These are phyloP conservation scores for Xanthoconium separans DNA, from an alignment of 1,284 basidiomycete genomes.

Conservation along the genomic window DNA sequence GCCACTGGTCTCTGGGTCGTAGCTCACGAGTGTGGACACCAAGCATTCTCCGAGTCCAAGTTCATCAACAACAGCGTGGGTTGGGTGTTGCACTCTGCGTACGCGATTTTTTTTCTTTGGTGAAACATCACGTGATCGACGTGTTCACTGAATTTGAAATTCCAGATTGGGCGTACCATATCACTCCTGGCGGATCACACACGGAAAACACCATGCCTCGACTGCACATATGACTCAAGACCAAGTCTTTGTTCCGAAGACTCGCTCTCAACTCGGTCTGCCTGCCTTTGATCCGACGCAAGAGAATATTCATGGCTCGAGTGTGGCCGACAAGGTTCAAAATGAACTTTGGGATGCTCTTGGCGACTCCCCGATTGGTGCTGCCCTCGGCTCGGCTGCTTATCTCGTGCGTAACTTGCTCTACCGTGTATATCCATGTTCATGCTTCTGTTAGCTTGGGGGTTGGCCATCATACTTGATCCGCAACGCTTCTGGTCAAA, in stretches of 20 bases:
- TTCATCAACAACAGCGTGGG: conserved; percentile 91
- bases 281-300: conserved; percentile 63
- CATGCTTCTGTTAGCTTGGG: conserved; percentile 47
- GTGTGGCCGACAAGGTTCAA: conserved; percentile 72
- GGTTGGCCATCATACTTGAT: conserved; percentile 91
- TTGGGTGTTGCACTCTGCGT: conserved; percentile 93
- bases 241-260: conserved; percentile 94
- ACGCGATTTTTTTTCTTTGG: conserved; percentile 33
- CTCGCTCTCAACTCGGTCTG: conserved; percentile 72
- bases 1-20: conserved; percentile 95
- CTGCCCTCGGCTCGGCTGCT: conserved; percentile 61
- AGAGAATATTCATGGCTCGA: conserved; percentile 69
- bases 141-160: conserved; percentile 30
- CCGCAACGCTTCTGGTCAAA: conserved; percentile 87
- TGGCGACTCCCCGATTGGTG: conserved; percentile 90
- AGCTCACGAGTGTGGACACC: conserved; percentile 92
- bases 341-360: conserved; percentile 84
- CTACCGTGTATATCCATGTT: not conserved
- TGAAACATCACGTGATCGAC: conserved; percentile 20
- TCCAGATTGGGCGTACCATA: conserved; percentile 90
- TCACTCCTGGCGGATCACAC: conserved; percentile 97
- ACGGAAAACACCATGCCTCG: conserved; percentile 95
- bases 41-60: conserved; percentile 96
- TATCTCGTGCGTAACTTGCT: conserved; percentile 58
- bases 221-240: conserved; percentile 95